These are phyloP conservation scores for Pleurotus ostreatus DNA, from an alignment of 768 basidiomycete genomes.

Conservation along the genomic window DNA sequence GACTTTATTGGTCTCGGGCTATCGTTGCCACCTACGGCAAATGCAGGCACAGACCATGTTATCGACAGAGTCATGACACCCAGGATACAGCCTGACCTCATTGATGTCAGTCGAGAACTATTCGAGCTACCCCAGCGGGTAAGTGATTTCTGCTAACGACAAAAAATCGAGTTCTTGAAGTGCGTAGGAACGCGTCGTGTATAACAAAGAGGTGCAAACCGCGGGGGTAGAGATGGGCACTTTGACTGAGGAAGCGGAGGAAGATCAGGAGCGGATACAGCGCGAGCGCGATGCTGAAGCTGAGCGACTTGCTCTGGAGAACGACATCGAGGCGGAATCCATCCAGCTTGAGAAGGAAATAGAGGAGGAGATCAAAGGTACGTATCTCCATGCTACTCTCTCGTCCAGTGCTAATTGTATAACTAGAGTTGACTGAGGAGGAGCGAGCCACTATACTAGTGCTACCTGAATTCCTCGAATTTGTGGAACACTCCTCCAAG, in stretches of 20 bases:
- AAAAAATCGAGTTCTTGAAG: not conserved
- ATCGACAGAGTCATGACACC: slow-evolving; percentile 67
- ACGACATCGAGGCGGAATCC: slow-evolving; percentile 79
- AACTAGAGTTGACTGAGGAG: slow-evolving; percentile 79
- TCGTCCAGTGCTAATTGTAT: not conserved
- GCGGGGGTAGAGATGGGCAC: slow-evolving; percentile 56
- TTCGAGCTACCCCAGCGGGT: slow-evolving; percentile 90
- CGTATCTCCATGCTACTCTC: not conserved
- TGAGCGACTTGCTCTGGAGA: slow-evolving; percentile 65
- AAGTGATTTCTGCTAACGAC: slow-evolving; percentile 11
- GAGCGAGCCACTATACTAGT: slow-evolving; percentile 77
- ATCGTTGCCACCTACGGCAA: slow-evolving; percentile 40
- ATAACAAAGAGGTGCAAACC: slow-evolving; percentile 86
- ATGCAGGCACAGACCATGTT: slow-evolving; percentile 61
- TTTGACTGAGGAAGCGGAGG: slow-evolving; percentile 56
- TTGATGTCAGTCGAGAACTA: slow-evolving; percentile 86
- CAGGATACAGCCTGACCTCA: slow-evolving; percentile 68
- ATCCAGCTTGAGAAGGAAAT: slow-evolving; percentile 82
- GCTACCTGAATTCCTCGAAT: slow-evolving; percentile 90
- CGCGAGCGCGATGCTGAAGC: slow-evolving; percentile 68
- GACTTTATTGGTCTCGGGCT: slow-evolving; percentile 46
- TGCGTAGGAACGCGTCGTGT: slow-evolving; percentile 68
- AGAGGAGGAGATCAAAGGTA: slow-evolving; percentile 82
- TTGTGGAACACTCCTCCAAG: slow-evolving; percentile 92
- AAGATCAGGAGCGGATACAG: slow-evolving; percentile 66